These are phyloP conservation scores for Chloranthus sessilifolius DNA, from an alignment of 164 flowering plant species.

Conservation along the genomic window DNA sequence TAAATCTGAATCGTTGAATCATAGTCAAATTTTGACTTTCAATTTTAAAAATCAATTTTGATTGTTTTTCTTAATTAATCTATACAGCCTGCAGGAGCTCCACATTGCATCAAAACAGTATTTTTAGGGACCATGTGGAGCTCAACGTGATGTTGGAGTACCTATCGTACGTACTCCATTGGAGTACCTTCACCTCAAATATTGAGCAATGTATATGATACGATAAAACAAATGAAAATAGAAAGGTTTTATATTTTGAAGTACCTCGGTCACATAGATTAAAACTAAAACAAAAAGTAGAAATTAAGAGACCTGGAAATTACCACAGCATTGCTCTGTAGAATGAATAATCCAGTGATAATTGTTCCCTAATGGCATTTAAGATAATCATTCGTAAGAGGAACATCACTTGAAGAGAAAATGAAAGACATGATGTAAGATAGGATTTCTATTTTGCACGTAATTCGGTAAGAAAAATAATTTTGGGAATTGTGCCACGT, in stretches of 20 bases:
- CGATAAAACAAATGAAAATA: neutral
- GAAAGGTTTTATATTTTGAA: neutral
- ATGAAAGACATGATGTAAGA: no score
- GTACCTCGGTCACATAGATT: neutral
- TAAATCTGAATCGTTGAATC: no score
- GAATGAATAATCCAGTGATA: slow-evolving; percentile 48
- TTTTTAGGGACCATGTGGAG: no score
- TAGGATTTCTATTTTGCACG: neutral
- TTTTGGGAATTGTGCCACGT: neutral
- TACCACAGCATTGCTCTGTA: slow-evolving; percentile 69
- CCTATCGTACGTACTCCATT: no score
- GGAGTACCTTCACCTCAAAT: neutral
- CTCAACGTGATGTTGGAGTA: no score
- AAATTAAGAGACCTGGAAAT: slow-evolving; percentile 1
- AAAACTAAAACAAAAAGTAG: neutral
- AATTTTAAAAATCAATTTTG: no score
- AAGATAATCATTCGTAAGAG: neutral
- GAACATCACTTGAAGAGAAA: no score
- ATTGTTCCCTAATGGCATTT: slow-evolving; percentile 32
- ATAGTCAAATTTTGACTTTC: no score
- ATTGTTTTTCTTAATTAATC: no score
- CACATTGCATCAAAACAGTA: no score
- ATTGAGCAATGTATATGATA: neutral
- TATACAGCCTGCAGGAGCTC: no score
- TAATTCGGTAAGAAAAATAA: no score